Base-by-base conservation (phyloP, 495 filamentous ascomycete genomes). In the Penicillium steckii region DNA sequence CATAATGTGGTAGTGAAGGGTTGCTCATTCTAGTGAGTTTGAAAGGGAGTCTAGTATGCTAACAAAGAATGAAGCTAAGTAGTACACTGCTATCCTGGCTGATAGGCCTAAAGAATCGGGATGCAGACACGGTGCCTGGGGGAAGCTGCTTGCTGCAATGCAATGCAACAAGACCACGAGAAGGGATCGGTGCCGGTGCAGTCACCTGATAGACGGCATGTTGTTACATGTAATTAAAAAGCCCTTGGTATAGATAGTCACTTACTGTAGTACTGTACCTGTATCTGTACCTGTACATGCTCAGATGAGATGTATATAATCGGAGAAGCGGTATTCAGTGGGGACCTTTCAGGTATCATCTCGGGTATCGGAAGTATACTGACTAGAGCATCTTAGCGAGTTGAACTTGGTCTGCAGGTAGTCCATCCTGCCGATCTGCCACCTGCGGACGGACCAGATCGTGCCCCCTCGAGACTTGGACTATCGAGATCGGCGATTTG, bases 111-210 rank as follows among this genome's bases (percentile, higher is more conserved):
- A 45, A 45, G 22, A 17, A 45, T n/a, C 22, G 5, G 8, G 24
- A 29, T 45, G 23, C 43, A 19, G 17, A 13, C 30, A 27, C 19
- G 38, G 38, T 41, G 38, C 38, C 38, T 41, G 59, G 62, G 60
- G 60, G 49, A 62, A 52, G 21, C 57, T 63, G 56, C 46, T 52
- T 57, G 41, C 62, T 62, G 61, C 64, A 65, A 62, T 62, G 61
- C 57, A 59, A 61, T 61, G 58, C 61, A 62, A 65, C 64, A 58
- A 61, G 56, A 56, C 64, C 53, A 58, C 48, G 53, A 65, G 61
- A 52, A 44, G 17, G 50, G 35, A 40, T 59, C 54, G 61, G 56
- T 60, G 49, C 26, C 50, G 15, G 4, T 10, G 15, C 44, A 60
- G 59, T 67, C 64, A 67, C 64, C 59, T 65, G 64, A 64, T 52